Evolutionary conservation across 305 asterid species (phyloP), one percentile per base, ranked within the genome.

Genomic region (Solanum hybrid): DNA sequence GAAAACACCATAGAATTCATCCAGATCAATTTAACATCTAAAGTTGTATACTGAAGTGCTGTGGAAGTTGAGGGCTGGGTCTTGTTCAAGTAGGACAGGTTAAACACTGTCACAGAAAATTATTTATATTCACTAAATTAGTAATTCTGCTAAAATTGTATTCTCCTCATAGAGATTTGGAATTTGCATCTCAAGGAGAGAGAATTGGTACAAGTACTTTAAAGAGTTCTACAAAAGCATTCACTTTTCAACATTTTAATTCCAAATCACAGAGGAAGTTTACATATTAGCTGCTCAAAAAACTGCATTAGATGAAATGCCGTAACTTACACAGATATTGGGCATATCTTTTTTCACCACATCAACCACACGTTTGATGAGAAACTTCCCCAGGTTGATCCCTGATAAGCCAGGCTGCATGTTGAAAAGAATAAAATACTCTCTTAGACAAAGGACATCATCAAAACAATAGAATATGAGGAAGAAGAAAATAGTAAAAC

Each of bases 341-440:
- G 97, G 96, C 98, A 96, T 96, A 94, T 96, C 99, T 91, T 94
- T 96, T 92, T 95, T 96, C 90, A 96, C 98, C 90, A 96, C 93
- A 94, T 96, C 98, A 89, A 97, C 94, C 91, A 96, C 99, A 39
- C 99, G 98, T 91, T 96, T 97, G 39, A 97, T 96, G 61, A 96
- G 99, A 92, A 96, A 95, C 94, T 96, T 97, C 89, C 98, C 98
- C 85, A 97, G 93, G 93, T 97, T 96, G 94, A 97, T 92, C 91
- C 99, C 99, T 86, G 99, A 94, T 91, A 96, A 93, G 90, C 99
- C 99, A 90, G 97, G 98, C 98, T 97, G 96, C 92, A 94, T 79
- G 90, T 79, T 78, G 68, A 76, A 88, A 89, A 73, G 33, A 91
- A 80, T 79, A 82, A 79, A 57, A 85, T 79, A 34, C 68, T 38